Base-by-base conservation (phyloP, 164 flowering plant genomes). In the Houttuynia cordata region DNA sequence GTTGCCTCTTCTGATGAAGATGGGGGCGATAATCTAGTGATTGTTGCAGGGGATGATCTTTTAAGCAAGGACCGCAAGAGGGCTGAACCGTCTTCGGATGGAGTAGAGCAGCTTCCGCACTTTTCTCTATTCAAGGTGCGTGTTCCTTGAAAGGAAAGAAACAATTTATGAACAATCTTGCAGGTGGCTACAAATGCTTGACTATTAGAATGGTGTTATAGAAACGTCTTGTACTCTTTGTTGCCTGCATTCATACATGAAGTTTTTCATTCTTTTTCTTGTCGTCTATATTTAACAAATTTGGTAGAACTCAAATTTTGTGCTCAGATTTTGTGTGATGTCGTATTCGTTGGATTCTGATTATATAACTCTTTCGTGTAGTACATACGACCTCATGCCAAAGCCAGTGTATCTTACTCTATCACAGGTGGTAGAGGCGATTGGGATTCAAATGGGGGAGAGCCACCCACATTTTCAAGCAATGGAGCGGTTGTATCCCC, bases 41-140 rank as follows among this genome's bases (percentile, higher is more conserved):
- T 61, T 73, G 58, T 50, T 39, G 20, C 64, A 17, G 74, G 62
- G 30, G 57, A 25, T 4, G 45, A 61, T 56, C 53, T 18, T 17
- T 24, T 53, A 3, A 53, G 61, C 64, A 66, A 70, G 63, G 70
- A 58, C 52, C 53, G 53, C 61, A 63, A 34, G 47, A 30, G 24
- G 53, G 64, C 59, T 41, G 39, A 62, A 70, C 21, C 41, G 34
- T 30, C 2, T 30, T 2, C 6, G 37, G 37, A 30, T 30, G 37
- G 37, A 2, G 37, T 6, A 2, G 37, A 30, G 64, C 54, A 20
- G 64, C 56, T 51, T 59, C 59, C 75, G 22, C 80, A 69, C 54
- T 57, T 64, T 64, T 68, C 71, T 20, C 75, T 62, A 40, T 74
- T 62, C 66, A 74, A 74, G 78, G 78, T 74, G 66, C 30, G 52